Base-by-base conservation (phyloP, 2,329 filamentous ascomycete genomes). In the Xylaria arbuscula region DNA sequence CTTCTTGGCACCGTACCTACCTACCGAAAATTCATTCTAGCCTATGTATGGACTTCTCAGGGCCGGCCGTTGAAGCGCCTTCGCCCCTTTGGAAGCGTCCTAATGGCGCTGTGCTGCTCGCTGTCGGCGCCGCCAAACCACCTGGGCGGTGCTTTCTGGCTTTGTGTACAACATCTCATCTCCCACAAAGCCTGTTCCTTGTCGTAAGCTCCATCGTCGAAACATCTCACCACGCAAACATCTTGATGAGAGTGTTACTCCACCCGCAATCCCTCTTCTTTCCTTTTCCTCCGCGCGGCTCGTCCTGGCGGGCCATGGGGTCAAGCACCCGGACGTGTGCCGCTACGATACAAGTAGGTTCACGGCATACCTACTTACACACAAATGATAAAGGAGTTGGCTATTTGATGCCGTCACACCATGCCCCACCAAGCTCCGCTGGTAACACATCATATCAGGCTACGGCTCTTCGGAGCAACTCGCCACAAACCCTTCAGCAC, bases 381-480 rank as follows among this genome's bases (percentile, higher is more conserved):
- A 34, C 56, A 62, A 62, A 67, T 67, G 66, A 72, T 62, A 67
- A 62, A 66, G 45, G 54, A 68, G 47, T 40, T 59, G 63, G 63
- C 62, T 72, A 72, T 73, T 74, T 68, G 70, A 70, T 76, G 73
- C 75, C 70, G 75, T 77, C 75, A 74, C 73, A 77, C 75, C 69
- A 73, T 64, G 75, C 75, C 75, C 76, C 76, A 76, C 76, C 70
- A 64, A 67, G 68, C 68, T 69, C 72, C 70, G 72, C 71, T 75
- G 74, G 75, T 77, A 78, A 74, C 78, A 77, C 79, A 79, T 78
- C 77, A 80, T 76, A 83, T 82, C 81, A 83, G 82, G 81, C 81
- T 83, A 79, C 81, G 82, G 81, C 79, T 81, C 78, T 82, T 84
- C 82, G 82, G 82, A 77, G 80, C 77, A 79, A 74, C 76, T 80